Evolutionary conservation across 768 basidiomycete species (phyloP).

Genomic region (Lactifluus pinguis): DNA sequence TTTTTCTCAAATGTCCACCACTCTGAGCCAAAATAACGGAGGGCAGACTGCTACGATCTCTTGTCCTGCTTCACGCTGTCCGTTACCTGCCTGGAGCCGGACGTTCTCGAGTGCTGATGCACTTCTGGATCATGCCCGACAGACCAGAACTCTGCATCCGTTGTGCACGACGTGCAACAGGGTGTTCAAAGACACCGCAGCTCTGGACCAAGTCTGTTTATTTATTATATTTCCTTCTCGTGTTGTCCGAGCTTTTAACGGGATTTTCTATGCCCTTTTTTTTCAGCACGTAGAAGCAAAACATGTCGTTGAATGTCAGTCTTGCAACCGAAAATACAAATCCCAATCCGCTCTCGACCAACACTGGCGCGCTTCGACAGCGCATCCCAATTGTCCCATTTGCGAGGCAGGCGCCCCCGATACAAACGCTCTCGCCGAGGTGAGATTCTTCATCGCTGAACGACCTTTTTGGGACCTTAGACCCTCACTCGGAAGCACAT

Average conservation of each 20-base stretch:
- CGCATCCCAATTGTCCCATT: conserved; percentile 12
- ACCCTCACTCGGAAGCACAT: conserved; percentile 1
- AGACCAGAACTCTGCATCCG: conserved; percentile 1
- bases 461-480: background rate
- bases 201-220: conserved; percentile 11
- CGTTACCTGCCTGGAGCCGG: conserved; percentile 2
- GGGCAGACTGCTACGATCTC: background rate
- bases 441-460: background rate
- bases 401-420: conserved; percentile 4
- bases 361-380: conserved; percentile 12
- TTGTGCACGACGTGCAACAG: conserved; percentile 6
- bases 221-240: background rate
- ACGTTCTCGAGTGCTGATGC: conserved; percentile 9
- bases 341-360: conserved; percentile 18
- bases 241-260: background rate
- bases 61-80: conserved; percentile 10
- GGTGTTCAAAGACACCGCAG: conserved; percentile 12
- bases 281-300: conserved; percentile 15
- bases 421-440: conserved; percentile 9
- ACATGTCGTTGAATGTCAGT: conserved; percentile 11
- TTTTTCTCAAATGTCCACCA: background rate
- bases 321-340: conserved; percentile 8
- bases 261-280: background rate
- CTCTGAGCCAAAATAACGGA: background rate
- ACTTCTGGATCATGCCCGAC: conserved; percentile 12